phyloP scores from a whole-genome alignment of 2,329 filamentous ascomycete genomes.

The Didymella sp. region DNA sequence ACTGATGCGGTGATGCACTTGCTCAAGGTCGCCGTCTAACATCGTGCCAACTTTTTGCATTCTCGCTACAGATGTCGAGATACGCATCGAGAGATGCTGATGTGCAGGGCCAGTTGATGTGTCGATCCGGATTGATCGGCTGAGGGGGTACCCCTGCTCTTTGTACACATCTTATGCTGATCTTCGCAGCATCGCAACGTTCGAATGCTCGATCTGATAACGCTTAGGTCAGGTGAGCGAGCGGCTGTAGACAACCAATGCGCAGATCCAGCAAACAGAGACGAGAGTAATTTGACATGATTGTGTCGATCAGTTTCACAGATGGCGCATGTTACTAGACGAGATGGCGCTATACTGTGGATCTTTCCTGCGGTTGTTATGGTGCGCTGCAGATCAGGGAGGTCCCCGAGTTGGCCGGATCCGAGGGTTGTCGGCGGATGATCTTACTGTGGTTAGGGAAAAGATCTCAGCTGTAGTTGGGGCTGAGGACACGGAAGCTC shows the following conservation, averaged over 20 bases:
- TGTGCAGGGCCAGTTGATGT: constrained; percentile 16
- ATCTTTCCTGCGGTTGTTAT: constrained; percentile 8
- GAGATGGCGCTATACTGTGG: constrained; percentile 16
- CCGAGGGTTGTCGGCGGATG: neutral
- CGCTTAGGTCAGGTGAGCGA: neutral
- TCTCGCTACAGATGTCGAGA: neutral
- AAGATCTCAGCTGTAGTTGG: constrained; percentile 1
- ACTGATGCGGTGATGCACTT: neutral
- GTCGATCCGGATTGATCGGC: constrained; percentile 1
- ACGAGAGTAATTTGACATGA: constrained; percentile 9
- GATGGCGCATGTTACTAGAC: constrained; percentile 11
- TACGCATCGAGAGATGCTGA: constrained; percentile 11
- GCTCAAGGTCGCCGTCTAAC: neutral
- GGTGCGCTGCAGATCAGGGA: constrained; percentile 15
- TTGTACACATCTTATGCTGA: constrained; percentile 1
- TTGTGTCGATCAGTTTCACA: constrained; percentile 7
- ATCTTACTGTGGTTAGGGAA: constrained; percentile 11
- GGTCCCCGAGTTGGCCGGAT: constrained; percentile 1
- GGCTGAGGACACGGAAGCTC: neutral
- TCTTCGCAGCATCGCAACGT: constrained; percentile 5
- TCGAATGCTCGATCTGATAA: constrained; percentile 6
- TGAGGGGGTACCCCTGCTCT: constrained; percentile 14
- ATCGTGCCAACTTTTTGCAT: neutral
- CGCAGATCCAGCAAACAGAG: neutral
- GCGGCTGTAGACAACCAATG: neutral